These are phyloP conservation scores for Leccinum rimulosum DNA, from an alignment of 768 basidiomycete genomes.

Conservation along the genomic window DNA sequence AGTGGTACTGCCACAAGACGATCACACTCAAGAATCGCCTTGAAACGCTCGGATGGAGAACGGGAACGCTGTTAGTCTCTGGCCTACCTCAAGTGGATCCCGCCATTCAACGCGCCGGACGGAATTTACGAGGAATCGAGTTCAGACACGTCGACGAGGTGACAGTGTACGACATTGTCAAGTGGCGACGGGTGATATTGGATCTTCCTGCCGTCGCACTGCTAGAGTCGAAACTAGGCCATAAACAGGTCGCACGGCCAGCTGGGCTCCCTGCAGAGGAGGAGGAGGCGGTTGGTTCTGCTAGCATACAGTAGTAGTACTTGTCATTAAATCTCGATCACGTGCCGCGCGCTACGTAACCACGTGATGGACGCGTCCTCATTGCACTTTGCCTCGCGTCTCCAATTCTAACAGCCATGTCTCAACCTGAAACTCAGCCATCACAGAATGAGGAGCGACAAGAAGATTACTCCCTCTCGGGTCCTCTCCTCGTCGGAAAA, in stretches of 20 bases:
- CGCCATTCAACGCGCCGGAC: constrained; percentile 57
- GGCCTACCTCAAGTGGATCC: constrained; percentile 54
- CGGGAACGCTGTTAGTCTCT: constrained; percentile 70
- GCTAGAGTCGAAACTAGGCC: constrained; percentile 63
- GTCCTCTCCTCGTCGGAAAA: constrained; percentile 83
- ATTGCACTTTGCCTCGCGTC: not conserved
- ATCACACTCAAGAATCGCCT: constrained; percentile 62
- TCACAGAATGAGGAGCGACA: constrained; percentile 50
- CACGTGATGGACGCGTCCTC: constrained; percentile 33
- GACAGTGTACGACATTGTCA: constrained; percentile 79
- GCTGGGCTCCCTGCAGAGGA: constrained; percentile 6
- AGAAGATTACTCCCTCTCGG: constrained; percentile 57
- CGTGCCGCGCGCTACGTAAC: not conserved
- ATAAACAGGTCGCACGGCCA: constrained; percentile 21
- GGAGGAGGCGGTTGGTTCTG: constrained; percentile 2
- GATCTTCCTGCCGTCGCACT: constrained; percentile 82
- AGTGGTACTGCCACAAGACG: constrained; percentile 75
- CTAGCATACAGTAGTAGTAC: not conserved
- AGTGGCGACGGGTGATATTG: constrained; percentile 78
- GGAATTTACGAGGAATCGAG: constrained; percentile 71
- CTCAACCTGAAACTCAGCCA: constrained; percentile 38
- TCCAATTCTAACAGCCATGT: constrained; percentile 19
- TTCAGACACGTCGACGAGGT: constrained; percentile 63
- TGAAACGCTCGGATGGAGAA: constrained; percentile 60
- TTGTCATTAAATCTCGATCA: not conserved